Conservation (phyloP, 2,329 filamentous ascomycete species). For the Blastomyces silverae region DNA sequence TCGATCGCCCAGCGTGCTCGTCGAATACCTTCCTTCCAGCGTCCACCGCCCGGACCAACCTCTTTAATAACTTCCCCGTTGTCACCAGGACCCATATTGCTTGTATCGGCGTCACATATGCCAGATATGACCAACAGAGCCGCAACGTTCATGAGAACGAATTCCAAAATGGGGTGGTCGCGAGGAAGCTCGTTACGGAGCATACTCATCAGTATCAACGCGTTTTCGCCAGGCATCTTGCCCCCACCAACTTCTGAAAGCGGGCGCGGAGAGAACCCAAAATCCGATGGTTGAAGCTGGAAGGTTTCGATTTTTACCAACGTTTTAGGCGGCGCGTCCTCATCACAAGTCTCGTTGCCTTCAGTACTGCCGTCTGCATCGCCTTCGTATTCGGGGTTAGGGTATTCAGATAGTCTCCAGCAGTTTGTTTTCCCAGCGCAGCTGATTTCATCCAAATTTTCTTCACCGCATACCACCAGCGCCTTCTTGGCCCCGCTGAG, state of each 20-base stretch:
- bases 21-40: conserved; percentile 93
- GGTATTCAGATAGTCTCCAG: conserved; percentile 64
- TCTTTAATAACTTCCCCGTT: conserved; percentile 75
- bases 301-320: conserved; percentile 65
- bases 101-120: conserved; percentile 74
- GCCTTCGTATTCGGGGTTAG: conserved; percentile 39
- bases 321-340: conserved; percentile 37
- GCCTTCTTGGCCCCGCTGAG: conserved; percentile 74
- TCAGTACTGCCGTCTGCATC: conserved; percentile 38
- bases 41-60: conserved; percentile 71
- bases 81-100: conserved; percentile 70
- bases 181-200: conserved; percentile 64
- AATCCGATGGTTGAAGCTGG: conserved; percentile 71
- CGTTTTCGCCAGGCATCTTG: conserved; percentile 80
- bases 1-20: conserved; percentile 80
- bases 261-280: conserved; percentile 70
- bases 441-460: conserved; percentile 91
- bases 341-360: conserved; percentile 33
- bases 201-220: conserved; percentile 70
- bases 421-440: conserved; percentile 83
- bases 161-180: conserved; percentile 81
- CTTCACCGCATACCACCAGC: conserved; percentile 84
- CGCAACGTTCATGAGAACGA: conserved; percentile 90
- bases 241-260: conserved; percentile 74
- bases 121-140: conserved; percentile 80